Conservation (phyloP, 2,329 filamentous ascomycete genomes). For the Colletotrichum gloeosporioides region DNA sequence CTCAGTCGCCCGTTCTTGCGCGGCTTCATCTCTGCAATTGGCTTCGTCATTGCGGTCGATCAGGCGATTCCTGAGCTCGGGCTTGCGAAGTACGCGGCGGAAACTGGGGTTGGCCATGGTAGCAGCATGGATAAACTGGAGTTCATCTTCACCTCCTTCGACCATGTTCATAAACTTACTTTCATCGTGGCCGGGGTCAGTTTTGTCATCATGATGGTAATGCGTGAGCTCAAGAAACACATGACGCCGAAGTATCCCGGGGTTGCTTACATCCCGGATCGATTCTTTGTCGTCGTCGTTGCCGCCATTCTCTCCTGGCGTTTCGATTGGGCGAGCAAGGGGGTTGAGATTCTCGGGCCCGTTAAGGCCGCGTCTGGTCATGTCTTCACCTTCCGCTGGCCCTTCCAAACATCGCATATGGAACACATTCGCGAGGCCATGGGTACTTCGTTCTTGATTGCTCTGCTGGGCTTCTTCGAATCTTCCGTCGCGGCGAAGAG, state of each 20-base stretch:
- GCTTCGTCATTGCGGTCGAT: slow-evolving; percentile 94
- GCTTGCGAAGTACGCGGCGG: slow-evolving; percentile 68
- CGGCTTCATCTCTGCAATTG: slow-evolving; percentile 97
- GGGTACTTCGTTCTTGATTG: slow-evolving; percentile 91
- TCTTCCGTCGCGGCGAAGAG: slow-evolving; percentile 96
- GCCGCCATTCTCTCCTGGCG: slow-evolving; percentile 81
- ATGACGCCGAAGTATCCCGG: slow-evolving; percentile 80
- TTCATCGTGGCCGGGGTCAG: slow-evolving; percentile 77
- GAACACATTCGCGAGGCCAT: slow-evolving; percentile 84
- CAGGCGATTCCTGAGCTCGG: slow-evolving; percentile 93
- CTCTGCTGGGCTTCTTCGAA: slow-evolving; percentile 97
- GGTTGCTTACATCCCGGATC: slow-evolving; percentile 90
- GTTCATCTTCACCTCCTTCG: slow-evolving; percentile 75
- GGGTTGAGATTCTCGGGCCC: slow-evolving; percentile 83
- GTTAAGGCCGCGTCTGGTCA: slow-evolving; percentile 77
- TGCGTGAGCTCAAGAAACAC: slow-evolving; percentile 79
- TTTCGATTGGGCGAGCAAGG: slow-evolving; percentile 78
- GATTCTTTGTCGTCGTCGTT: slow-evolving; percentile 86
- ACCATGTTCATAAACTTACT: slow-evolving; percentile 75
- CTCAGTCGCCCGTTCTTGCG: slow-evolving; percentile 90
- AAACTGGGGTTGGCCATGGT: slow-evolving; percentile 75
- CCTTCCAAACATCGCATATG: slow-evolving; percentile 79
- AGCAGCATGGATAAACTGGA: slow-evolving; percentile 85
- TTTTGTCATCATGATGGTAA: slow-evolving; percentile 90
- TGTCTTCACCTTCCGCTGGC: slow-evolving; percentile 82